Evolutionary conservation across 257 asterid species (phyloP), one percentile per base, ranked within the genome.

Genomic region (Gentiana dahurica): DNA sequence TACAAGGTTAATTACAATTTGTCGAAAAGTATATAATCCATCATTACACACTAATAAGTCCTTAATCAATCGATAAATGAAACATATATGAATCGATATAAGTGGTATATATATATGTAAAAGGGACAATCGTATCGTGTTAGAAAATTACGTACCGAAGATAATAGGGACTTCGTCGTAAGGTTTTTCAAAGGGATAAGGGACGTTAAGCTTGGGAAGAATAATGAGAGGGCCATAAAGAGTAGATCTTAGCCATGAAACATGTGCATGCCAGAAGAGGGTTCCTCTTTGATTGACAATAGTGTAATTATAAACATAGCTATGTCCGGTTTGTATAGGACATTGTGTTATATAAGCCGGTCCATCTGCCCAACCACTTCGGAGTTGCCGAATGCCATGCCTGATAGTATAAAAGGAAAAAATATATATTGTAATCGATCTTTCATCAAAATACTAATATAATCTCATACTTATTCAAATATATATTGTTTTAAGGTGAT

Each of bases 351-450:
- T 65, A 3, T 84, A 84, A 1, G 85, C 72, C 0, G 94, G 94
- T 54, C 94, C 94, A 36, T 84, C 89, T 0, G 89, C 77, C 94
- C 94, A 84, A 50, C 83, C 89, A 3, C 78, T 84, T 33, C 74
- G 67, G 12, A 79, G 72, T 55, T 84, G 94, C 61, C 81, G 65
- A 44, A 84, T 53, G 13, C 94, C 89, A 67, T 84, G 87, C 89
- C 94, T 79, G 34, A n/a, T 48, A 2, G 37, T 12, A 2, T 46
- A 8, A 12, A 36, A 44, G 12, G 7, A 44, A 33, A 52, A 53
- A 47, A 0, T 48, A 32, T 12, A 8, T 12, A 33, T 37, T 6
- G 3, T 5, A 34, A 34, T 10, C n/a, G 39, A 58, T 24, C 5
- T 5, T 41, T 12, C 10, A 45, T 5, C 4, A 12, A 7, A 15